These are phyloP conservation scores for Torulaspora pretoriensis DNA, from an alignment of 1,139 yeast species.

Conservation along the genomic window DNA sequence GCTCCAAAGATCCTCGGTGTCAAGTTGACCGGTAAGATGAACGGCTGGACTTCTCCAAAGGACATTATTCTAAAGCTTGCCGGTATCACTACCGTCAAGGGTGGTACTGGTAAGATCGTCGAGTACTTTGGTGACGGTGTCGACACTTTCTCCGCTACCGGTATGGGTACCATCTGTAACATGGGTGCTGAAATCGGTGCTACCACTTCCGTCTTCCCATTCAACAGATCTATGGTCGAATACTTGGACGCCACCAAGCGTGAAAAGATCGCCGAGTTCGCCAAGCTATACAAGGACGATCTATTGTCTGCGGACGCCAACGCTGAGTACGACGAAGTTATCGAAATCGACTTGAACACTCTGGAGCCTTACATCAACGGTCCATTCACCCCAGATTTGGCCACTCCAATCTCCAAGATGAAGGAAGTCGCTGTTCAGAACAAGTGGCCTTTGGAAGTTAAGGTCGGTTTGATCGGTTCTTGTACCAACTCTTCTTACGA, in stretches of 20 bases:
- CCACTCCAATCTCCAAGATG: conserved; percentile 93
- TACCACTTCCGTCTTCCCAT: conserved; percentile 97
- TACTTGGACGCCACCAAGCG: conserved; percentile 89
- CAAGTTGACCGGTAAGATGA: conserved; percentile 89
- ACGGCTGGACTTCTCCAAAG: conserved; percentile 99
- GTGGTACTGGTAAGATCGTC: conserved; percentile 98
- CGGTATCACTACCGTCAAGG: conserved; percentile 96
- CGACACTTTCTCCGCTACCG: conserved; percentile 92
- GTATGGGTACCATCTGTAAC: conserved; percentile 99
- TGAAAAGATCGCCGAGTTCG: conserved; percentile 76
- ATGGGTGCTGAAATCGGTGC: conserved; percentile 99
- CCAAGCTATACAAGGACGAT: conserved; percentile 67
- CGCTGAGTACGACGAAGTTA: conserved; percentile 91
- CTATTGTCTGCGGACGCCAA: conserved; percentile 89
- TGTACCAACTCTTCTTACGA: conserved; percentile 99
- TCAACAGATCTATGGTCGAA: conserved; percentile 83
- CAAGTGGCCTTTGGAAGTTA: conserved; percentile 92
- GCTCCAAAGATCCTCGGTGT: conserved; percentile 98
- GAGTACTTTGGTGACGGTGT: conserved; percentile 98
- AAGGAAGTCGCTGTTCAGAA: conserved; percentile 81
- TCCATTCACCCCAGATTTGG: conserved; percentile 99
- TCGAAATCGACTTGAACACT: conserved; percentile 90
- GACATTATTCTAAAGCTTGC: conserved; percentile 94
- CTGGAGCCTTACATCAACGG: conserved; percentile 98
- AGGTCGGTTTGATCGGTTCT: conserved; percentile 96